Evolutionary conservation across 2,329 filamentous ascomycete genomes (phyloP), one percentile per base, ranked within the genome.

Genomic region (Diaporthe sp.): DNA sequence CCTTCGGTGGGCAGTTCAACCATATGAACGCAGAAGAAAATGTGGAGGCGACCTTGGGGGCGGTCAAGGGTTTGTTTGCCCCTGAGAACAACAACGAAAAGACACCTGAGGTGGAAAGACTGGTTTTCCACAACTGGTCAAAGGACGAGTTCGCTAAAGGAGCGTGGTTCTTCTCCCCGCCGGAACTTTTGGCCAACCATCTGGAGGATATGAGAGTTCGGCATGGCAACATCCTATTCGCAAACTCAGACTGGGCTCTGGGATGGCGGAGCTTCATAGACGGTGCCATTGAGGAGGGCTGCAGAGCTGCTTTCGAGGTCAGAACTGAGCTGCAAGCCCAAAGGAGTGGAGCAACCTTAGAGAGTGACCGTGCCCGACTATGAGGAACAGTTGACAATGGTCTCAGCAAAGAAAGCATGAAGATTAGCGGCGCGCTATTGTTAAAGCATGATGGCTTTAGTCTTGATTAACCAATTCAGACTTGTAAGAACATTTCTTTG

Each of bases 191-290:
- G 12, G 42, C 30, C 12, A 15, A 27, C 12, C 61, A 66, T 9
- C 27, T 66, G 19, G 61, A 51, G 5, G 30, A 66, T 17, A 66
- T 50, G 44, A 50, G 61, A 32, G 42, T 30, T 1, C 79, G 81
- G 1, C 85, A 87, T 51, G 85, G 84, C 0, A 85, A 86, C 47
- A 77, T 87, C 5, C 75, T 86, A 5, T 88, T 88, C 80, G 85
- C 85, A 0, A 86, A 82, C 70, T 84, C 85, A 0, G 86, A 88
- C 61, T 88, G 86, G 86, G 86, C 86, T 2, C 76, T 85, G 10
- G 86, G 86, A 0, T 88, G 87, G 86, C 80, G 86, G 0, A 84
- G 86, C 30, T 88, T 88, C 51, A 87, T 88, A 17, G 87, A 88
- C 75, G 86, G 86, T 0, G 86, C 61, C 9, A 37, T 66, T 13